These are phyloP conservation scores for Centella asiatica DNA, from an alignment of 129 eudicot genomes.

Conservation along the genomic window DNA sequence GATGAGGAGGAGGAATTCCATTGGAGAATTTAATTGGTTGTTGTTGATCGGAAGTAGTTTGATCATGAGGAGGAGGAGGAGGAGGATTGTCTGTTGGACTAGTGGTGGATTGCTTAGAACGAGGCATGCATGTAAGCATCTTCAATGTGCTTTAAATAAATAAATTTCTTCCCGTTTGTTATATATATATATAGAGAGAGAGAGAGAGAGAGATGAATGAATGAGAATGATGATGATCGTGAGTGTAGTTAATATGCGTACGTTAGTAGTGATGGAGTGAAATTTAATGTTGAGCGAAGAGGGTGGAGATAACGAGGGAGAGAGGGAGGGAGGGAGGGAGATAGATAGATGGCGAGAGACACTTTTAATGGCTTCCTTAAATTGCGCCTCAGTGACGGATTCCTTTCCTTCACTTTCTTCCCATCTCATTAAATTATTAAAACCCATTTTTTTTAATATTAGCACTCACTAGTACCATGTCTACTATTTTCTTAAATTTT, in stretches of 20 bases:
- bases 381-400: conserved; percentile 29
- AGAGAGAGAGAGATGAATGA: neutral
- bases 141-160: neutral
- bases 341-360: too few species aligned
- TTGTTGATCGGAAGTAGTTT: neutral
- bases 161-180: neutral
- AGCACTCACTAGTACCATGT: neutral
- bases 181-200: neutral
- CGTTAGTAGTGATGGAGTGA: neutral
- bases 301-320: conserved; percentile 1
- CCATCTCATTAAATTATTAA: conserved; percentile 14
- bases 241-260: too few species aligned
- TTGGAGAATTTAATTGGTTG: conserved; percentile 20
- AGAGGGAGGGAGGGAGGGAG: too few species aligned
- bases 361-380: conserved; percentile 29
- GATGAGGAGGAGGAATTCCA: conserved; percentile 14
- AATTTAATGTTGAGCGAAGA: neutral
- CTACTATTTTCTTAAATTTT: too few species aligned
- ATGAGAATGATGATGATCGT: too few species aligned
- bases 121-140: conserved; percentile 48
- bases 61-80: neutral
- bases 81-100: neutral
- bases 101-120: conserved; percentile 28
- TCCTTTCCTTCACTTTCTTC: conserved; percentile 16
- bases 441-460: conserved; percentile 5